Base-by-base conservation (phyloP, 2,329 filamentous ascomycete species). In the Aspergillus phoenicis region DNA sequence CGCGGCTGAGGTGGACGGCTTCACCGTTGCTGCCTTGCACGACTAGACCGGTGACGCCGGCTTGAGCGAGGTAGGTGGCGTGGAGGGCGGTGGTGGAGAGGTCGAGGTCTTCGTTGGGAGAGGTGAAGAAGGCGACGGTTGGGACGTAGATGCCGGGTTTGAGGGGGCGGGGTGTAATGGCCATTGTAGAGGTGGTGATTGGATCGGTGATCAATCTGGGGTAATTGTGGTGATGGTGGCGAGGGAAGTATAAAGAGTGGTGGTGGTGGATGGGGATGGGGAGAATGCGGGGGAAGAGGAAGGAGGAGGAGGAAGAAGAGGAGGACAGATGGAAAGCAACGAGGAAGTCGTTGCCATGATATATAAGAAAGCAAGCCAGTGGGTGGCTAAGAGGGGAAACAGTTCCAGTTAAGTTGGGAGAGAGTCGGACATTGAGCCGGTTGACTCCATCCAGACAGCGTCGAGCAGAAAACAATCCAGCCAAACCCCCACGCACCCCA, bases 1-100 rank as follows among this genome's bases (percentile, higher is more conserved):
- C 80, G 68, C 88, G 88, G 47, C 87, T 87, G 36, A 94, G 83
- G 71, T 93, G 90, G 11, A 93, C 90, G 7, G 91, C 90, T 80
- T 95, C 91, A 69, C 91, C 91, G 71, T 94, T 94, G 71, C 89
- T 91, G 51, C 91, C 91, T 74, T 93, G 90, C 10, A 89, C 91
- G 52, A 90, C 89, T 51, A 94, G 82, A 20, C 90, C 90, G 15
- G 88, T 84, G 45, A 93, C 85, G 64, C 91, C 91, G 28, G 89
- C 85, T 59, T 83, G 75, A 51, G 89, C 90, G n/a, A 94, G 85
- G 68, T 87, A 86, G 56, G 90, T 84, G 39, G 89, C 87, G 64
- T 82, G 77, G 55, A 80, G 82, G 52, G 84, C 81, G 61, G 88
- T 87, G 41, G 86, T 85, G 38, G 80, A 76, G 11, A 84, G 80